phyloP scores from a whole-genome alignment of 306 rosid genomes.

The Pterocarpus santalinus region DNA sequence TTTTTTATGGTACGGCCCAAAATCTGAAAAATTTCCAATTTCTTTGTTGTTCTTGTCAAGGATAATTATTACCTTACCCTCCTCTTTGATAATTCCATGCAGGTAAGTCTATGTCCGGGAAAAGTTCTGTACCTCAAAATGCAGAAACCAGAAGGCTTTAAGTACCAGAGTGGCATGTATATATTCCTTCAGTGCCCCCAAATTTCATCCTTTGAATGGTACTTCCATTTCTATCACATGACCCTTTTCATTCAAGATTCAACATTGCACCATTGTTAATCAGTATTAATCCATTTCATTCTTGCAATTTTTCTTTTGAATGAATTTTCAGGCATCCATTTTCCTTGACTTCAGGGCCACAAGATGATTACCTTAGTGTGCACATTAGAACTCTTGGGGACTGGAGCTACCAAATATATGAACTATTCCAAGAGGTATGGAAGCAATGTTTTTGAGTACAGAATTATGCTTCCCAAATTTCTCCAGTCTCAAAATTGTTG shows the following conservation, averaged over 20 bases:
- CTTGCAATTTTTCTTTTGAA: slow-evolving; percentile 27
- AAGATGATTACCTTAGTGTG: slow-evolving; percentile 81
- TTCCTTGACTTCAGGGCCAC: slow-evolving; percentile 90
- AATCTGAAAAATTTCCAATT: background rate
- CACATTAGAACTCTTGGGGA: slow-evolving; percentile 90
- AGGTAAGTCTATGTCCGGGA: slow-evolving; percentile 79
- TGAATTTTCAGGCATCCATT: slow-evolving; percentile 86
- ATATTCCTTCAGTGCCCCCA: slow-evolving; percentile 91
- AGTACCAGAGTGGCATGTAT: slow-evolving; percentile 88
- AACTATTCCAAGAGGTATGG: slow-evolving; percentile 80
- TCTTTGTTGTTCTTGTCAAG: slow-evolving; percentile 13
- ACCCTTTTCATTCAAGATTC: slow-evolving; percentile 6
- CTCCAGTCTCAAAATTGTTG: slow-evolving; percentile 5
- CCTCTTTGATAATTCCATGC: slow-evolving; percentile 27
- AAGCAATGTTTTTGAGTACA: background rate
- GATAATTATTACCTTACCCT: slow-evolving; percentile 6
- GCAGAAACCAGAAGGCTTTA: slow-evolving; percentile 84
- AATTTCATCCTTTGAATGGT: slow-evolving; percentile 88
- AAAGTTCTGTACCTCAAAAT: slow-evolving; percentile 80
- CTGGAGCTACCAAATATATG: slow-evolving; percentile 82
- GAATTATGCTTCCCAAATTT: background rate
- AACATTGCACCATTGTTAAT: background rate
- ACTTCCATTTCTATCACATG: slow-evolving; percentile 26
- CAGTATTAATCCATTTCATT: background rate
- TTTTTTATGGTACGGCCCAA: background rate